Evolutionary conservation across 1,284 basidiomycete species (phyloP).

Genomic region (Boletus austroedulis): DNA sequence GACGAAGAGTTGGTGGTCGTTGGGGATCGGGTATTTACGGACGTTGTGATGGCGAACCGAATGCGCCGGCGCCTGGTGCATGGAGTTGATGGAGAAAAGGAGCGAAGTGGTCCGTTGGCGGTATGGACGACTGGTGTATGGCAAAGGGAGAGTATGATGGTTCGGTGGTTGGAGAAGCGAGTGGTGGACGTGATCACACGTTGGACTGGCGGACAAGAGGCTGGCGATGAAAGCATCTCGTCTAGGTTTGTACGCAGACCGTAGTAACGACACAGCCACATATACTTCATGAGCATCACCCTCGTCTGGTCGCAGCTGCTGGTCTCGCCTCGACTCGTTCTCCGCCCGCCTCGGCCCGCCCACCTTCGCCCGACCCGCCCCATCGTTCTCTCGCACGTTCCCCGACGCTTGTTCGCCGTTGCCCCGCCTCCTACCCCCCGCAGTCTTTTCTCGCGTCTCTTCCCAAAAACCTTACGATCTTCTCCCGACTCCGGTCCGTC

Average conservation of each 20-base stretch:
- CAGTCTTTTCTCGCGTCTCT: slow-evolving; percentile 41
- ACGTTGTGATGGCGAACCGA: slow-evolving; percentile 83
- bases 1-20: slow-evolving; percentile 74
- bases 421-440: slow-evolving; percentile 9
- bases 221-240: background rate
- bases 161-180: slow-evolving; percentile 57
- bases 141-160: slow-evolving; percentile 56
- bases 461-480: slow-evolving; percentile 37
- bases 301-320: background rate
- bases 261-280: background rate
- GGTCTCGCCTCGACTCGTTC: background rate
- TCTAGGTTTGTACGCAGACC: background rate
- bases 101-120: slow-evolving; percentile 49
- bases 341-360: background rate
- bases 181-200: slow-evolving; percentile 38
- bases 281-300: background rate
- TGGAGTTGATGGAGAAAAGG: background rate
- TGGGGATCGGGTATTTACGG: slow-evolving; percentile 90
- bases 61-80: slow-evolving; percentile 38
- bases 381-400: background rate
- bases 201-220: background rate
- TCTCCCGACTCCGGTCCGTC: slow-evolving; percentile 49
- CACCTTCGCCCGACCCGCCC: background rate
- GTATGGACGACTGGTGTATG: slow-evolving; percentile 70
- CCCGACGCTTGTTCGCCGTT: slow-evolving; percentile 16